These are phyloP conservation scores for Warburgia ugandensis DNA, from an alignment of 164 flowering plant genomes.

Conservation along the genomic window DNA sequence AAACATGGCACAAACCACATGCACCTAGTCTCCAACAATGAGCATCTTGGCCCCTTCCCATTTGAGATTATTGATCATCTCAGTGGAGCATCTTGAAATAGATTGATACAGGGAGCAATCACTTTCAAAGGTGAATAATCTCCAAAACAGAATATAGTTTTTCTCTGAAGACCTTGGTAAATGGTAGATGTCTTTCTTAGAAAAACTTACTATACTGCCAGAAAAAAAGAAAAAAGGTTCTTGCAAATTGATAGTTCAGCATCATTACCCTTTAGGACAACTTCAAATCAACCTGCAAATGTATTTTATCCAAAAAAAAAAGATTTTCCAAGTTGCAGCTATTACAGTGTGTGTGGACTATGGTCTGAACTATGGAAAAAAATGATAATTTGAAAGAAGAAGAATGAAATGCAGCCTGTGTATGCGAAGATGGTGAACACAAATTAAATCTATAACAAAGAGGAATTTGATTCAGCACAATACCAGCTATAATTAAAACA, in stretches of 20 bases:
- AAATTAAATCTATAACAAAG: too few relatives aligned
- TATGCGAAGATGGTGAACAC: too few relatives aligned
- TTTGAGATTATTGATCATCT: too few relatives aligned
- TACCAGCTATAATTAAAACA: not conserved
- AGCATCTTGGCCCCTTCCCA: too few relatives aligned
- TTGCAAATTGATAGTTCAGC: slow-evolving; percentile 2
- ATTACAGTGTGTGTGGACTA: not conserved
- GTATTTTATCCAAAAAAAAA: not conserved
- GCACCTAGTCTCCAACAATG: too few relatives aligned
- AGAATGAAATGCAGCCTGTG: not conserved
- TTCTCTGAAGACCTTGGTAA: too few relatives aligned
- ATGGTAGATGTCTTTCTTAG: too few relatives aligned
- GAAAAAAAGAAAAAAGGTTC: not conserved
- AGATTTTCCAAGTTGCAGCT: not conserved
- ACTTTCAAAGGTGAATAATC: not conserved
- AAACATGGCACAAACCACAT: too few relatives aligned
- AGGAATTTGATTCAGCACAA: not conserved
- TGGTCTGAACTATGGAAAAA: not conserved
- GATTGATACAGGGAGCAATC: not conserved
- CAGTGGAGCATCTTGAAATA: not conserved
- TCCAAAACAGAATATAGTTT: not conserved
- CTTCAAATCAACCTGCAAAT: not conserved
- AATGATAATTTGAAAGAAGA: not conserved
- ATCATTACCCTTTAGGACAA: not conserved
- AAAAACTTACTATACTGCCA: not conserved